Base-by-base conservation (phyloP, 768 basidiomycete genomes). In the Hericium rajendrae region DNA sequence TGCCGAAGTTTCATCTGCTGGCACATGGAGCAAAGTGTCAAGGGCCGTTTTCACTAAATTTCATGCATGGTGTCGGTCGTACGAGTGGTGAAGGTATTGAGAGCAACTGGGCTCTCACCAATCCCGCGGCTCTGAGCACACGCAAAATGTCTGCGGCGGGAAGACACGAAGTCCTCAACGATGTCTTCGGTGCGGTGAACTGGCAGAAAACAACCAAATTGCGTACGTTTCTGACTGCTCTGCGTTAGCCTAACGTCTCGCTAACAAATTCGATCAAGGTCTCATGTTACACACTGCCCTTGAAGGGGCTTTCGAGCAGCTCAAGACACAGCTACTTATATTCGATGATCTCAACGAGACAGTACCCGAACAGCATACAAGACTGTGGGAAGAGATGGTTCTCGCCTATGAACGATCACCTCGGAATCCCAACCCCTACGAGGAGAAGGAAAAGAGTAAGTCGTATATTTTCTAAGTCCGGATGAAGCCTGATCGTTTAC, bases 61-160 rank as follows among this genome's bases (percentile, higher is more conserved):
- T 8, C 22, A 22, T 22, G 22, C 22, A 22, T 22, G 22, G 22
- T 22, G 22, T 22, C 22, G 22, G 22, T 22, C 43, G 57, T 6
- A 59, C 56, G 11, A 57, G 63, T 51, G 66, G 66, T 1, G 65
- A 67, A 51, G 57, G 46, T 12, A 55, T 64, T 2, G 63, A 67
- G 53, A 32, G 59, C 2, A 51, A 43, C 6, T 66, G 65, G 64
- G 26, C 64, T 12, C 24, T 54, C 12, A 16, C 57, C 10, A 64
- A 64, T 46, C 15, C 43, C 2, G 38, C 54, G 6, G 56, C 57
- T 1, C 39, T 48, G 13, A 56, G 51, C 15, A 60, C 58, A 4
- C 49, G 54, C 1, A 61, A 66, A 46, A 64, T 62, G 64, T 48
- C 32, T 24, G 41, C 48, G 3, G 60, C 53, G 2, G 48, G 46